Percentiles rank a stretch among this genome's conserved stretches.
These are phyloP conservation scores for Nicotiana tomentosiformis DNA, from an alignment of 257 asterid species.

Conservation along the genomic window DNA sequence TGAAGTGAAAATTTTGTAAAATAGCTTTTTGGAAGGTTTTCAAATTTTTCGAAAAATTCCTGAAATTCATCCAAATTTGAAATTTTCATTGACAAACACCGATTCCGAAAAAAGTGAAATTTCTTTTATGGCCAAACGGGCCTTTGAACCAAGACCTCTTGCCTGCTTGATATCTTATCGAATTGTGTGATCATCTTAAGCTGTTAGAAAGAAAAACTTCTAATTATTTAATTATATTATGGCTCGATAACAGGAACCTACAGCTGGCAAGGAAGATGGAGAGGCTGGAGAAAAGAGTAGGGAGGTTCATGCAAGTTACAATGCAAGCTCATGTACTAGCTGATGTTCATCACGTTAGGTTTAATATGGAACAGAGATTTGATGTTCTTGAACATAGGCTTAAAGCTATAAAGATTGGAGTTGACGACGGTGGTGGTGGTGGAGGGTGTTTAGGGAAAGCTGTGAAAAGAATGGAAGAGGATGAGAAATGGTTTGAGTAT, in stretches of 20 bases:
- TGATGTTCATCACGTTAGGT: slow-evolving; percentile 76
- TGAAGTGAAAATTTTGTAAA: too few relatives aligned
- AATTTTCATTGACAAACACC: too few relatives aligned
- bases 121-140: too few relatives aligned
- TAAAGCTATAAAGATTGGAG: slow-evolving; percentile 71
- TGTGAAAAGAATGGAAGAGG: slow-evolving; percentile 67
- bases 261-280: slow-evolving; percentile 73
- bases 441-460: slow-evolving; percentile 71
- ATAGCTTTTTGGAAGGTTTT: too few relatives aligned
- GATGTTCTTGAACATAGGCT: slow-evolving; percentile 71
- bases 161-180: background rate
- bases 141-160: too few relatives aligned
- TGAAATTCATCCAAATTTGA: too few relatives aligned
- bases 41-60: too few relatives aligned
- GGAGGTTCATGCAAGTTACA: slow-evolving; percentile 51
- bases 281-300: slow-evolving; percentile 57
- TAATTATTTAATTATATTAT: background rate
- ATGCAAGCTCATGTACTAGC: slow-evolving; percentile 82
- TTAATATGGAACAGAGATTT: slow-evolving; percentile 59
- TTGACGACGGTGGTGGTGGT: slow-evolving; percentile 43
- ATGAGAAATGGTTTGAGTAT: slow-evolving; percentile 58
- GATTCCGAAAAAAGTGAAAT: too few relatives aligned
- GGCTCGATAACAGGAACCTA: slow-evolving; percentile 21
- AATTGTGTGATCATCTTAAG: too few relatives aligned
- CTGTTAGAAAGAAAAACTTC: background rate